A percentile compares a stretch with the other conserved stretches of the same genome.
Conservation (phyloP, 163 green algal species). For the Chloroidium sp. region DNA sequence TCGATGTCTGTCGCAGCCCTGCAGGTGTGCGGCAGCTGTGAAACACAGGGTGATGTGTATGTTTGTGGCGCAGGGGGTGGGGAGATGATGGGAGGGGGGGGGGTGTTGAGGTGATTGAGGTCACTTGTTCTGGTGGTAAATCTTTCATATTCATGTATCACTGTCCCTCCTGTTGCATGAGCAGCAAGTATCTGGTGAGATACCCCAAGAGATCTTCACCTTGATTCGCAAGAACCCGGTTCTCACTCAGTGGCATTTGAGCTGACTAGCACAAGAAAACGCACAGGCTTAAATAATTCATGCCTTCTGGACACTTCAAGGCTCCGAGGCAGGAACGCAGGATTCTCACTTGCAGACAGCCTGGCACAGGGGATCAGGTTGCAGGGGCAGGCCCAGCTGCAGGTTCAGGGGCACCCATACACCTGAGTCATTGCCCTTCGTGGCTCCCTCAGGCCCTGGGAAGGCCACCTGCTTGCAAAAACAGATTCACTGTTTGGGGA, state of each 20-base stretch:
- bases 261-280: not conserved
- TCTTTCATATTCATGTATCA: not conserved
- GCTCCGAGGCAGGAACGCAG: not conserved
- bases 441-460: not conserved
- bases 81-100: not conserved
- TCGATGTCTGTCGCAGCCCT: slow-evolving; percentile 14
- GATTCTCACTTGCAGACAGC: slow-evolving; percentile 43
- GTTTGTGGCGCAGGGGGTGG: not conserved
- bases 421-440: not conserved
- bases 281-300: not conserved
- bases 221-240: not conserved
- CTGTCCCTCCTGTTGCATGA: not conserved
- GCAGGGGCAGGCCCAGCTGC: slow-evolving; percentile 60
- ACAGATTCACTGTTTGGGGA: too few relatives aligned
- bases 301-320: not conserved
- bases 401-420: slow-evolving; percentile 55
- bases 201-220: not conserved
- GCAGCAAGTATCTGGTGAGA: not conserved
- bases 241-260: not conserved
- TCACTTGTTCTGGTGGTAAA: not conserved
- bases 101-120: not conserved
- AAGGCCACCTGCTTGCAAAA: too few relatives aligned
- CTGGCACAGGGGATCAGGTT: slow-evolving; percentile 49
- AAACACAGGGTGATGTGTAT: not conserved
- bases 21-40: not conserved